Percentiles rank a stretch among this genome's conserved stretches.
Evolutionary conservation across 2,329 filamentous ascomycete species (phyloP).

Genomic region (Aspergillus glaucus): DNA sequence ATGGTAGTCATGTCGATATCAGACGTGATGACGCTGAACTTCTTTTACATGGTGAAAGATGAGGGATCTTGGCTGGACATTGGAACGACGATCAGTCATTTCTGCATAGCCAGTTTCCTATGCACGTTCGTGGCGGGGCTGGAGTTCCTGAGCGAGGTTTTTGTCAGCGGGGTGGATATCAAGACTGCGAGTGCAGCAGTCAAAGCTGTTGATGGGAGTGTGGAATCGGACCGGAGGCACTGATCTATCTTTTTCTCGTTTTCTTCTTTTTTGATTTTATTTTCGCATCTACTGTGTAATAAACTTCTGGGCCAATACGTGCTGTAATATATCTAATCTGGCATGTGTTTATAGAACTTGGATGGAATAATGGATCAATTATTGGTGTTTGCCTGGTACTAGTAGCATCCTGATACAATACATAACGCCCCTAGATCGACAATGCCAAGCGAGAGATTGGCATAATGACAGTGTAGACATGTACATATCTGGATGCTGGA

Average conservation of each 20-base stretch:
- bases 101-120: slow-evolving; percentile 81
- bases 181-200: slow-evolving; percentile 11
- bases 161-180: slow-evolving; percentile 72
- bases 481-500: not conserved
- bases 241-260: not conserved
- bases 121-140: slow-evolving; percentile 86
- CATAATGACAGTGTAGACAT: not conserved
- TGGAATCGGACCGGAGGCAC: slow-evolving; percentile 1
- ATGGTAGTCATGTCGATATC: slow-evolving; percentile 90
- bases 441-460: not conserved
- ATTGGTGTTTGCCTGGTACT: not conserved
- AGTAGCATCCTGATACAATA: too few relatives aligned
- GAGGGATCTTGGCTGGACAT: slow-evolving; percentile 98
- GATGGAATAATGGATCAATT: not conserved
- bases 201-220: slow-evolving; percentile 15
- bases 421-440: too few relatives aligned
- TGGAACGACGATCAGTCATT: slow-evolving; percentile 92
- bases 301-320: not conserved
- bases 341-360: not conserved
- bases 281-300: not conserved
- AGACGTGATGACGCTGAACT: slow-evolving; percentile 87
- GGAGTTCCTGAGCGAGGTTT: slow-evolving; percentile 76
- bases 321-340: too few relatives aligned
- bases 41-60: slow-evolving; percentile 96
- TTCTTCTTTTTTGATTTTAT: too few relatives aligned